phyloP scores from a whole-genome alignment of 2,329 filamentous ascomycete species.

The Dactylonectria macrodidyma region DNA sequence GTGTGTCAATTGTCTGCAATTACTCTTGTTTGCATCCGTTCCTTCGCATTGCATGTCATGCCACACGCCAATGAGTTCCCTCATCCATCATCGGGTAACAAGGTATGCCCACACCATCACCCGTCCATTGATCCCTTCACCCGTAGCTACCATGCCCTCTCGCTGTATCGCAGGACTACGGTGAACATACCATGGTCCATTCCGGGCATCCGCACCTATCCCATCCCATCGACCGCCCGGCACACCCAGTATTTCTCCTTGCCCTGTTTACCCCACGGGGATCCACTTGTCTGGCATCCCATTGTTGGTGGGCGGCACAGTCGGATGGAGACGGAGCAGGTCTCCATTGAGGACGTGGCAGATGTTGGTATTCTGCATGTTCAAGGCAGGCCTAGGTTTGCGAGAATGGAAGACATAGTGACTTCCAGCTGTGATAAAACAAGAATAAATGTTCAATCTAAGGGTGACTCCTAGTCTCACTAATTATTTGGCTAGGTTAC shows the following conservation, averaged over 20 bases:
- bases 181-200: background rate
- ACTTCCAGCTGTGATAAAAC: too few species aligned
- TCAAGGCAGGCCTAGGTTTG: conserved; percentile 3
- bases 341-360: conserved; percentile 9
- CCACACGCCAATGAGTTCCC: background rate
- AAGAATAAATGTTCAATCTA: too few species aligned
- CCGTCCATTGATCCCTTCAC: conserved; percentile 2
- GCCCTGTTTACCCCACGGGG: conserved; percentile 27
- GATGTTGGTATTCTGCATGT: conserved; percentile 18
- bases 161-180: background rate
- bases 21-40: background rate
- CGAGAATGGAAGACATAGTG: conserved; percentile 4
- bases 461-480: too few species aligned
- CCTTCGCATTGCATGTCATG: background rate
- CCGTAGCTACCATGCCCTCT: background rate
- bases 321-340: conserved; percentile 26
- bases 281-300: conserved; percentile 11
- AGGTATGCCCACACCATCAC: background rate
- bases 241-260: background rate
- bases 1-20: background rate
- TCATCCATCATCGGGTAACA: background rate
- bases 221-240: conserved; percentile 23
- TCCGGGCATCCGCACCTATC: conserved; percentile 7
- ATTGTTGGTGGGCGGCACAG: conserved; percentile 23
- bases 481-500: too few species aligned